Percentiles rank a stretch among this genome's conserved stretches.
These are phyloP conservation scores for Fragilariopsis cylindrus DNA, from an alignment of 108 stramenopile species.

Conservation along the genomic window DNA sequence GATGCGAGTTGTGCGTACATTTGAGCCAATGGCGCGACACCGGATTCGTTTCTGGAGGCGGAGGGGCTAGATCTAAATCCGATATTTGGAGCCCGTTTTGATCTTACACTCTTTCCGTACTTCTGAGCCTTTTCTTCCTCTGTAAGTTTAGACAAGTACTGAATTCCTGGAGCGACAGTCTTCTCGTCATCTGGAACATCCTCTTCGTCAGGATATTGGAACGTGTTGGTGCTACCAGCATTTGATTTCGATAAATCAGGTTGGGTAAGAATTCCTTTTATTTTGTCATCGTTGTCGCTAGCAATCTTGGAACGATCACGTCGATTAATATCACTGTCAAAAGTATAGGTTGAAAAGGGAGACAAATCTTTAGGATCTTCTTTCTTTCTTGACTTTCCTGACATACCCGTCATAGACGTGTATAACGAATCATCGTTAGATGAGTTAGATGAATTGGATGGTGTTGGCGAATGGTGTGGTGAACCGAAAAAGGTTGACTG, in stretches of 20 bases:
- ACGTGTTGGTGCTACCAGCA: not conserved
- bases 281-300: conserved; percentile 7
- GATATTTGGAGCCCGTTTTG: not conserved
- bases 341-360: conserved; percentile 18
- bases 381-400: not conserved
- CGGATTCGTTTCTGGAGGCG: not conserved
- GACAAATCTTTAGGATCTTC: conserved; percentile 10
- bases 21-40: conserved; percentile 5
- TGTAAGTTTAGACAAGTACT: conserved; percentile 14
- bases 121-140: conserved; percentile 1
- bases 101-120: conserved; percentile 15
- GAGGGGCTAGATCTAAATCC: not conserved
- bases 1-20: conserved; percentile 20
- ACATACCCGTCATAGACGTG: conserved; percentile 2
- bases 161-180: conserved; percentile 23
- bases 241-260: conserved; percentile 8
- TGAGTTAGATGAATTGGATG: conserved; percentile 8
- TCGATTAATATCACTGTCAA: conserved; percentile 7
- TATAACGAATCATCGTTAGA: conserved; percentile 30
- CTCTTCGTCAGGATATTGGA: not conserved
- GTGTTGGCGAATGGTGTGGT: not conserved
- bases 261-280: not conserved
- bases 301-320: conserved; percentile 10
- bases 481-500: conserved; percentile 2
- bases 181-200: conserved; percentile 15